Evolutionary conservation across 2,329 filamentous ascomycete genomes (phyloP).

Genomic region (Stromatinia cepivora): DNA sequence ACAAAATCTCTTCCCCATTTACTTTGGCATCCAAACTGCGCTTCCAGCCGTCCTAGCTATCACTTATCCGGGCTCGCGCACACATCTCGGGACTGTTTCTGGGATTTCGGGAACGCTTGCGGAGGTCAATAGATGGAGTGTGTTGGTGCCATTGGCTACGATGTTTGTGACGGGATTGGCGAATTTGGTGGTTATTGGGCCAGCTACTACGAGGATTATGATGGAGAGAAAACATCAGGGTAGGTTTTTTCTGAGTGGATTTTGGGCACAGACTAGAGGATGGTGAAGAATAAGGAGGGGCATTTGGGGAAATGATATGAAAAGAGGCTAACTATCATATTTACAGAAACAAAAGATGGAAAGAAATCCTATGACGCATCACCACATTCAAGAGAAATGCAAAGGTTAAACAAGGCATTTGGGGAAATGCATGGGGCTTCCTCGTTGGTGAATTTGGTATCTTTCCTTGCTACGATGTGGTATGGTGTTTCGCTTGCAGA

Average conservation of each 20-base stretch:
- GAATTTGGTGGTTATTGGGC: slow-evolving; percentile 73
- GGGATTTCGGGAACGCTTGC: slow-evolving; percentile 59
- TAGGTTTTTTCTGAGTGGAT: slow-evolving; percentile 45
- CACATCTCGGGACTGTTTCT: slow-evolving; percentile 42
- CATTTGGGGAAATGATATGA: neutral
- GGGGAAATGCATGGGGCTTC: slow-evolving; percentile 78
- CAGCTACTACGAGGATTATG: slow-evolving; percentile 74
- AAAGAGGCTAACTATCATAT: neutral
- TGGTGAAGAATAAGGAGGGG: neutral
- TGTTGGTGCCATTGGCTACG: slow-evolving; percentile 66
- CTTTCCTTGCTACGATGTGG: slow-evolving; percentile 66
- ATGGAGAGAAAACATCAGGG: slow-evolving; percentile 75
- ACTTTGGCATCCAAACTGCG: slow-evolving; percentile 80
- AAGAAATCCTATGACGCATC: slow-evolving; percentile 80
- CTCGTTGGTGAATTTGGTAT: slow-evolving; percentile 73
- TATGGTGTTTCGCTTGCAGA: slow-evolving; percentile 71
- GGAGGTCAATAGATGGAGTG: slow-evolving; percentile 60
- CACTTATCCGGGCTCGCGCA: slow-evolving; percentile 70
- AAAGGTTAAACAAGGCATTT: slow-evolving; percentile 75
- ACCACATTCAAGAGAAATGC: slow-evolving; percentile 84
- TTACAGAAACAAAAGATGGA: slow-evolving; percentile 76
- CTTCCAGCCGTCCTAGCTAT: slow-evolving; percentile 72
- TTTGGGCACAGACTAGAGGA: neutral
- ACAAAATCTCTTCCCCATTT: slow-evolving; percentile 78
- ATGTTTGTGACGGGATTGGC: slow-evolving; percentile 69